phyloP scores from a whole-genome alignment of 208 protist species.

The Leishmania lainsoni region DNA sequence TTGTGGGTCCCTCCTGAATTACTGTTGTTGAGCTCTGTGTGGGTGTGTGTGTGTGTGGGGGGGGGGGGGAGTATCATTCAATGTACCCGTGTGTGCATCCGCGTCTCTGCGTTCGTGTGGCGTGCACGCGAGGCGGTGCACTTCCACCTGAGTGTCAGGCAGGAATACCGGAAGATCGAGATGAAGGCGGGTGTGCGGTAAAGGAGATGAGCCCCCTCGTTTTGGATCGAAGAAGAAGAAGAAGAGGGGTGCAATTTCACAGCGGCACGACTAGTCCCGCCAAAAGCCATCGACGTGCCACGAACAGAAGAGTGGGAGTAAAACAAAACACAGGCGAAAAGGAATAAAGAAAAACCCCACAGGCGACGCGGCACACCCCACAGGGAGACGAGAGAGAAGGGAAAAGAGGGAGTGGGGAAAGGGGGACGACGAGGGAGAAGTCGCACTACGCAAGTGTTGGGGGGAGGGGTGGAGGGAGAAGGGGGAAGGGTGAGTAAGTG shows the following conservation, averaged over 20 bases:
- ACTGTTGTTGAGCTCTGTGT: not conserved
- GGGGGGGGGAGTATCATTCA: no score
- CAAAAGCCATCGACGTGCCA: not conserved
- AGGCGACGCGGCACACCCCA: not conserved
- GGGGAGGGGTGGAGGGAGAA: not conserved
- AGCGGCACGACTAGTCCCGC: not conserved
- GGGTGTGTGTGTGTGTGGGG: not conserved
- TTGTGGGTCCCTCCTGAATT: not conserved
- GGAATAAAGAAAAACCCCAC: not conserved
- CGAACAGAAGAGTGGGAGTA: not conserved
- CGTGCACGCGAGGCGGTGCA: not conserved
- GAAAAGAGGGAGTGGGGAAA: not conserved
- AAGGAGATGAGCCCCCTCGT: not conserved
- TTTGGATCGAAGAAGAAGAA: not conserved
- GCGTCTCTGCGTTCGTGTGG: not conserved
- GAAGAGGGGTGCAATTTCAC: not conserved
- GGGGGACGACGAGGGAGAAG: not conserved
- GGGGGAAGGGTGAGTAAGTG: not conserved
- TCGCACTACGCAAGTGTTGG: not conserved
- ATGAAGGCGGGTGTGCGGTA: not conserved
- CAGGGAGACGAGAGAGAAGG: not conserved
- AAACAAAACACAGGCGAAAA: not conserved
- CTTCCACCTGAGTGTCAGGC: not conserved
- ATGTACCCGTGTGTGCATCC: not conserved
- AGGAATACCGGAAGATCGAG: not conserved